A percentile compares a stretch with the other conserved stretches of the same genome.
These are phyloP conservation scores for Zoysia matrella DNA, from an alignment of 202 grass and related monocot genomes.

Conservation along the genomic window DNA sequence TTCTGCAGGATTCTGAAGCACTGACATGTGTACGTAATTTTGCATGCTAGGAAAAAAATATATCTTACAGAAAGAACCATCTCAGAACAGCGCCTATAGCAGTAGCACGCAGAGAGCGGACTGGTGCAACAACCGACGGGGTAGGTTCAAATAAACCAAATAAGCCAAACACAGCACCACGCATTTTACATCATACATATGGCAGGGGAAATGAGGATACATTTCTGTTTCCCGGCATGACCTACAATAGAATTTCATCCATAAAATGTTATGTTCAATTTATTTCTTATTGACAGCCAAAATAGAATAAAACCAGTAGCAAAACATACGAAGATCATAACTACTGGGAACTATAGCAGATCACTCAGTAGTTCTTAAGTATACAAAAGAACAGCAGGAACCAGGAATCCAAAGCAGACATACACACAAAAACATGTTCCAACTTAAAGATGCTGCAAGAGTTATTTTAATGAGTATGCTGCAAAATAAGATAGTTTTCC, in stretches of 20 bases:
- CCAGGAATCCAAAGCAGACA: neutral
- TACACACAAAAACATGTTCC: neutral
- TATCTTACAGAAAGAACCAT: no score
- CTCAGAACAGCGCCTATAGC: neutral
- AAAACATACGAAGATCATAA: neutral
- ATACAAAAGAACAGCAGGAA: neutral
- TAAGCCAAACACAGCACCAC: no score
- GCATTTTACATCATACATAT: no score
- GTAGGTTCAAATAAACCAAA: no score
- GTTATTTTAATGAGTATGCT: neutral
- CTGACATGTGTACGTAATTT: no score
- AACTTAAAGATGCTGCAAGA: neutral
- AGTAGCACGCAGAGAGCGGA: neutral
- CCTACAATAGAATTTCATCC: neutral
- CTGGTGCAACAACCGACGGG: neutral
- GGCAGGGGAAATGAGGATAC: no score
- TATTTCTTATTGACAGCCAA: neutral
- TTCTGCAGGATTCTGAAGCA: neutral
- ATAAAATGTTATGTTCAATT: neutral
- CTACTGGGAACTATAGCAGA: neutral
- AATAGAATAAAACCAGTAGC: neutral
- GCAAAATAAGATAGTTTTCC: slow-evolving; percentile 15
- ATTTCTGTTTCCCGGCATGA: neutral
- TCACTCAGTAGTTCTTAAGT: neutral
- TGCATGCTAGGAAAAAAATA: no score